Evolutionary conservation across 1,139 yeast species (phyloP), one percentile per base, ranked within the genome.

Genomic region (Scheffersomyces lignicola): DNA sequence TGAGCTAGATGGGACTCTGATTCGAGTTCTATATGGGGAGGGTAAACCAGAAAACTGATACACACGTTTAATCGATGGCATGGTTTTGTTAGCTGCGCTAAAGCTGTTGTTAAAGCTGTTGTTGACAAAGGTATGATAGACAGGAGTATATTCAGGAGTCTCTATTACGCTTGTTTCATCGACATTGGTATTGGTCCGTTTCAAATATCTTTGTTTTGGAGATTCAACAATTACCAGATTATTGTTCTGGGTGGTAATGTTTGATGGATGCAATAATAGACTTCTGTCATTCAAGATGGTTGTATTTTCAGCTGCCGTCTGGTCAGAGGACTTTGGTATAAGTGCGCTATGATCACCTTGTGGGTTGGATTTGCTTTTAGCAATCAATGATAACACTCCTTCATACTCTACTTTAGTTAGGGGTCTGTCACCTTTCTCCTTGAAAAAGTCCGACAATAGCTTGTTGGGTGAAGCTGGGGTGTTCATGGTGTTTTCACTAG

Each of bases 341-440:
- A n/a, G n/a, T n/a, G n/a, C n/a, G n/a, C n/a, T n/a, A 20, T 9
- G 10, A 20, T n/a, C n/a, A n/a, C n/a, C n/a, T n/a, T n/a, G n/a
- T n/a, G n/a, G n/a, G n/a, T n/a, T n/a, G 9, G 7, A 5, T 5
- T 14, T 5, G 17, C 6, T 26, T 34, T 51, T 48, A 14, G 58
- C 45, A 36, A 67, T 41, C 55, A 75, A 54, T 71, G 95, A 76
- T 51, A 85, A 59, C 0, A 89, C 95, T 4, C 96, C 96, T 52
- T 83, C 95, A 44, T 82, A 75, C 56, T 90, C 97, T 32, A 88
- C 69, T 12, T 83, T 89, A 8, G 81, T 72, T 40, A 89, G 65
- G 7, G 94, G 90, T 12, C 63, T 62, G 40, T 80, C 77, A n/a
- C 96, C 96, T 52, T 86, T 88, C 25, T 65, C 67, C 23, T 73